A percentile compares a stretch with the other conserved stretches of the same genome.
phyloP scores from a whole-genome alignment of 1,284 basidiomycete genomes.

The Malassezia brasiliensis region DNA sequence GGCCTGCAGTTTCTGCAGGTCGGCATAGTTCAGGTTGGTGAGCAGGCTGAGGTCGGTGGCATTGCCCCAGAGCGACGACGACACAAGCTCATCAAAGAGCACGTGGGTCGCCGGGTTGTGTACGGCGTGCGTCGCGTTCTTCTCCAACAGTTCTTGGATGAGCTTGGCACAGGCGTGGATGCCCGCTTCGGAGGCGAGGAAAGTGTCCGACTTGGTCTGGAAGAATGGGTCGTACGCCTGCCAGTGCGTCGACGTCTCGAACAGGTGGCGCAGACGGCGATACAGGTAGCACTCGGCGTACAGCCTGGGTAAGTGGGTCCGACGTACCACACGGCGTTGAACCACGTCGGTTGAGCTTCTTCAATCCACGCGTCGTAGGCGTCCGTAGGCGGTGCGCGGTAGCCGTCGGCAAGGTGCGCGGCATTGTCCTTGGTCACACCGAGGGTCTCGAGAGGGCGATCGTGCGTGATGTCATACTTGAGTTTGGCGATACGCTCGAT shows the following conservation, averaged over 20 bases:
- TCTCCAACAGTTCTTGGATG: slow-evolving; percentile 29
- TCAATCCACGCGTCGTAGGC: slow-evolving; percentile 31
- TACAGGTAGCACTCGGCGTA: slow-evolving; percentile 79
- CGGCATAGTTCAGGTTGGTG: slow-evolving; percentile 65
- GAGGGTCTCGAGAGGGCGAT: slow-evolving; percentile 59
- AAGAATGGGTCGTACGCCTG: slow-evolving; percentile 72
- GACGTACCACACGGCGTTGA: slow-evolving; percentile 64
- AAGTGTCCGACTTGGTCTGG: slow-evolving; percentile 69
- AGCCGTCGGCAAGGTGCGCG: slow-evolving; percentile 52
- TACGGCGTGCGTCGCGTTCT: slow-evolving; percentile 12
- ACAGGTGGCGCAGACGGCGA: slow-evolving; percentile 67
- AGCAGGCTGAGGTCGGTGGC: slow-evolving; percentile 66
- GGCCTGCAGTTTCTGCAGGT: slow-evolving; percentile 70
- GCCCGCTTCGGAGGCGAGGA: slow-evolving; percentile 67
- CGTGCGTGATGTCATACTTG: slow-evolving; percentile 80
- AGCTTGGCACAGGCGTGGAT: slow-evolving; percentile 47
- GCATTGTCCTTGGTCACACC: slow-evolving; percentile 19
- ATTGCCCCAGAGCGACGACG: slow-evolving; percentile 65
- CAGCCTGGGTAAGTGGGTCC: slow-evolving; percentile 46
- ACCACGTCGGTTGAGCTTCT: slow-evolving; percentile 63
- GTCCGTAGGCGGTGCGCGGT: slow-evolving; percentile 54
- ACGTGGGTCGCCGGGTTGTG: slow-evolving; percentile 50
- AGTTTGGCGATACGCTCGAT: slow-evolving; percentile 69
- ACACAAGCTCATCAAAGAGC: slow-evolving; percentile 72
- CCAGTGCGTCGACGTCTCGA: slow-evolving; percentile 66